Base-by-base conservation (phyloP, 345 rosid genomes). In the Murraya koenigii region DNA sequence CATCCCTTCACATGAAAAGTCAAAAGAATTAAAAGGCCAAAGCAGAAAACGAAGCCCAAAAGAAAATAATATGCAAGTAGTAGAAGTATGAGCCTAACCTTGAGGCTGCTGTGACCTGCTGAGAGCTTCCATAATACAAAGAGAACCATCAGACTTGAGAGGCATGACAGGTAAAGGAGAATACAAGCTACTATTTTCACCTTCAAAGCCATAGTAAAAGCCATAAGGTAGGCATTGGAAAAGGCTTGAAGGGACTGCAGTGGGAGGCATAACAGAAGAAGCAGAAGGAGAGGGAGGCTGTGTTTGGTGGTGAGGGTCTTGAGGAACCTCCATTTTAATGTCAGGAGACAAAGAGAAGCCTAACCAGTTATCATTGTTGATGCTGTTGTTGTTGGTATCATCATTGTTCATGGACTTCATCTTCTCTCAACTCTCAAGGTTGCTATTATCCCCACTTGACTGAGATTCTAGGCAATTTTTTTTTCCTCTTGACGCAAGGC, bases 81-180 rank as follows among this genome's bases (percentile, higher is more conserved):
- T 30, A 55, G 54, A 72, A 68, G 62, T 47, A 79, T 52, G 66
- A 69, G 64, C 64, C 78, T 81, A 71, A 91, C 94, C 94, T 88
- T 89, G 91, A 78, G 71, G 88, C 58, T 84, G 82, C 8, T 92
- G 97, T 68, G 99, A 86, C 83, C 95, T 86, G 86, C 84, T 79
- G 69, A 89, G 90, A 72, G 95, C 92, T 87, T 94, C 98, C 96
- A 92, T 90, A 20, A 90, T 77, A 84, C 97, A 96, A 79, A 92
- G 97, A 69, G 99, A 96, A 11, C 98, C 99, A 68, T 96, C 97
- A 77, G 99, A 94, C 85, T 88, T 91, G 68, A 96, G 89, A 32
- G 99, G 98, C 97, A 96, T 93, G 6, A 84, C 87, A 32, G 97
- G 87, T 81, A 90, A 76, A 49, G 90, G 86, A 64, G 94, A 87